Evolutionary conservation across 257 asterid species (phyloP), one percentile per base, ranked within the genome.

Genomic region (Fraxinus anomala): DNA sequence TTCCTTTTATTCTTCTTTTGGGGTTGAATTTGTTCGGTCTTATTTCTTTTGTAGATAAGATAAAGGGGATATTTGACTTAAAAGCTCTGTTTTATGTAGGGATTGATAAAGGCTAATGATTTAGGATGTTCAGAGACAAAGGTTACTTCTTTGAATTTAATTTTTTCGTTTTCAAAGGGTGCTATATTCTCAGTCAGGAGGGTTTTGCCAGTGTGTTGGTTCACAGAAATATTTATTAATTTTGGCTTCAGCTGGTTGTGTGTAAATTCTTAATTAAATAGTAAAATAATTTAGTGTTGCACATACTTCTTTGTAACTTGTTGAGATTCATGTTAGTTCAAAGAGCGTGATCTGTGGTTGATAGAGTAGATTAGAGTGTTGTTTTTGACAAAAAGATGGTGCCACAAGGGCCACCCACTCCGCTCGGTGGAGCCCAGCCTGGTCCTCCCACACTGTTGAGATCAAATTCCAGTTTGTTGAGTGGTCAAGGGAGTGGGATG

Each of bases 401-500:
- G 83, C 97, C 94, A n/a, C 90, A 90, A 69, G 98, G 99, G 81
- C 89, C 92, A 72, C 88, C 97, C 6, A 49, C 87, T 65, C 77
- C 77, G 11, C 47, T 72, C 47, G 68, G 77, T 21, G 77, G 73
- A 16, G 72, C 81, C 6, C 54, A 72, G 77, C 73, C 73, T 16
- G 37, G 73, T 8, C 47, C 77, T 19, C 24, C 81, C 8, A 42
- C 73, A 3, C 73, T 72, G 21, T 71, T 56, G 65, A 54, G 73
- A 73, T 24, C 67, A 19, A 78, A 14, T 61, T 61, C 68, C 4
- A 31, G 31, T 39, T 76, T 71, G 9, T 23, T 68, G 68, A 49
- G 66, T 26, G 94, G 94, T 76, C 95, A 91, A 80, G 97, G 96
- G 24, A 91, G 93, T n/a, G 93, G 89, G 69, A 88, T 89, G 87